Percentiles rank a stretch among this genome's conserved stretches.
These are phyloP conservation scores for Neurospora sp. DNA, from an alignment of 495 filamentous ascomycete species.

Conservation along the genomic window DNA sequence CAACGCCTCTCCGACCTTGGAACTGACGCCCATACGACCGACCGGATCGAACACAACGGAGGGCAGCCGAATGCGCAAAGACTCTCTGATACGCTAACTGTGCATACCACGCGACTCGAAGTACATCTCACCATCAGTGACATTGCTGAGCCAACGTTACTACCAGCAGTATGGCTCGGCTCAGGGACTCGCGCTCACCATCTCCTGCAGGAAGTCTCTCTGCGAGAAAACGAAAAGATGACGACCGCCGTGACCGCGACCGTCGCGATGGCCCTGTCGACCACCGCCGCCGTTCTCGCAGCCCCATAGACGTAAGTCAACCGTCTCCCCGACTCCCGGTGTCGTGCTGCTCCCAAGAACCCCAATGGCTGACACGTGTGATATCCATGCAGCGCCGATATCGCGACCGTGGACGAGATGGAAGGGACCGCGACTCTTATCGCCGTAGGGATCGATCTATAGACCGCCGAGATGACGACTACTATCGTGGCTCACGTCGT, in stretches of 20 bases:
- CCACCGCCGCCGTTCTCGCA: constrained; percentile 60
- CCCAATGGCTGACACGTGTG: constrained; percentile 20
- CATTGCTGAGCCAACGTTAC: constrained; percentile 33
- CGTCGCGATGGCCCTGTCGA: constrained; percentile 42
- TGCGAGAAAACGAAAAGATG: constrained; percentile 68
- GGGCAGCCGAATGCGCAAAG: constrained; percentile 2
- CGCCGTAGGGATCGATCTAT: constrained; percentile 64
- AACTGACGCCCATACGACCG: not conserved
- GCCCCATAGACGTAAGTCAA: constrained; percentile 54
- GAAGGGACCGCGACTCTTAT: constrained; percentile 47
- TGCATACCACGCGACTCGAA: constrained; percentile 18
- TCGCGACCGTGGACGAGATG: constrained; percentile 43
- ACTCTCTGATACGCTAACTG: constrained; percentile 7
- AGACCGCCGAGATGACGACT: constrained; percentile 66
- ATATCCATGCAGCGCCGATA: constrained; percentile 44
- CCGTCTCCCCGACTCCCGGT: not conserved
- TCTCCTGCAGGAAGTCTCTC: constrained; percentile 86
- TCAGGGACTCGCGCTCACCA: constrained; percentile 89
- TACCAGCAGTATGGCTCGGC: constrained; percentile 69
- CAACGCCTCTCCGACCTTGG: not conserved
- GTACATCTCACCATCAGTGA: constrained; percentile 59
- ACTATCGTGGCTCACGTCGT: constrained; percentile 47
- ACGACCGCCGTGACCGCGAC: constrained; percentile 65
- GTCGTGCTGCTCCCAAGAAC: constrained; percentile 1
- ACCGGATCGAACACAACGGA: not conserved